Base-by-base conservation (phyloP, 2,329 filamentous ascomycete species). In the Truncatella angustata region DNA sequence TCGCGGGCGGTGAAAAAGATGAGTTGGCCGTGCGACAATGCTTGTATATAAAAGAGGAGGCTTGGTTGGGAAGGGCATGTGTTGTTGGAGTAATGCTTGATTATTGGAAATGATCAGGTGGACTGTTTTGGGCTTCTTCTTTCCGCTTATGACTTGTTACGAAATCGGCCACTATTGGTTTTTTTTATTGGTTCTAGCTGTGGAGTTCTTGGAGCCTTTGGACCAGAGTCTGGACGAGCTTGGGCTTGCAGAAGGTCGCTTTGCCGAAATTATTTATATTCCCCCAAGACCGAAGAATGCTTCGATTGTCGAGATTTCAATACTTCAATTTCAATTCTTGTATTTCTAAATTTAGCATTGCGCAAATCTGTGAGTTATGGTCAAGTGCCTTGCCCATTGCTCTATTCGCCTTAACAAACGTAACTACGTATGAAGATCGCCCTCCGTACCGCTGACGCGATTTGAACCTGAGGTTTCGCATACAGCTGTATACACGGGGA, bases 71-170 rank as follows among this genome's bases (percentile, higher is more conserved):
- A 30, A 21, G 36, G 24, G 11, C n/a, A n/a, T n/a, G n/a, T n/a
- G 10, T n/a, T 20, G 16, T 39, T 39, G 32, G 20, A 37, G 11
- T 36, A 36, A 36, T 49, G 45, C 18, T 35, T 34, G n/a, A 20
- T 21, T 34, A 18, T 28, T 46, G 43, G 26, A 34, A 20, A 46
- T 18, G 6, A 14, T 46, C 30, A 21, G 26, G 14, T 30, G 5
- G 16, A 46, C 16, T 46, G 16, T 11, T 46, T 35, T 24, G 28
- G 6, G 14, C 28, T 5, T 11, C 28, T 20, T 32, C 14, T 32
- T 36, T 49, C 14, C 28, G 34, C 14, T 49, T 34, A 49, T 23
- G 45, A 49, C 16, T 34, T 34, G 32, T 49, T 36, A 49, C 45
- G 45, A 39, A 37, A 37, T 12, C 20, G 21, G 5, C 21, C 40